Conservation (phyloP, 2,329 filamentous ascomycete genomes). For the Colletotrichum sansevieriae region DNA sequence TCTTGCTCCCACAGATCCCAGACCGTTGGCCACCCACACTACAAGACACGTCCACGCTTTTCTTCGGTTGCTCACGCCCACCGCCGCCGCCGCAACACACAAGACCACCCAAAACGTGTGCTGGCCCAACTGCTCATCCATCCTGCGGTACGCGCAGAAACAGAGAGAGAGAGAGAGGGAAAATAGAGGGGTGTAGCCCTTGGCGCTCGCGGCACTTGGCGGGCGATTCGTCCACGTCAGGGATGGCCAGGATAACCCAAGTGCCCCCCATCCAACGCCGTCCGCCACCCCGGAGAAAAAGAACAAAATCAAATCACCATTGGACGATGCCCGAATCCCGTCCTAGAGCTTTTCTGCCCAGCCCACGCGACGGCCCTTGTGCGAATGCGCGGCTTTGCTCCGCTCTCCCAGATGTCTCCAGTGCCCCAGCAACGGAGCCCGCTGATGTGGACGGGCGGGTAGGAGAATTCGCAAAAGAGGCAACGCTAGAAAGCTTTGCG, state of each 20-base stretch:
- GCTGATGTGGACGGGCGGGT: slow-evolving; percentile 28
- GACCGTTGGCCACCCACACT: slow-evolving; percentile 13
- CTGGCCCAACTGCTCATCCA: not conserved
- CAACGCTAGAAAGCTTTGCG: too few relatives aligned
- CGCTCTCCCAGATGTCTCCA: not conserved
- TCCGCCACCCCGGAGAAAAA: slow-evolving; percentile 3
- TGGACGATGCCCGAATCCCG: slow-evolving; percentile 10
- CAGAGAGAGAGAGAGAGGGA: not conserved
- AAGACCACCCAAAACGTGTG: not conserved
- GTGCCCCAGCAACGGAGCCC: slow-evolving; percentile 20
- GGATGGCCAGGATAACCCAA: slow-evolving; percentile 15
- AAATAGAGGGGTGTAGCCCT: slow-evolving; percentile 21
- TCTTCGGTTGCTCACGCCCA: not conserved
- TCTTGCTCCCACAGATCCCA: slow-evolving; percentile 19
- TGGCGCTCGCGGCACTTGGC: slow-evolving; percentile 36
- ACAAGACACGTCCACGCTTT: slow-evolving; percentile 3
- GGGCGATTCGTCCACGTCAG: slow-evolving; percentile 39
- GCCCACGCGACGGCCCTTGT: slow-evolving; percentile 13
- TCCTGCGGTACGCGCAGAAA: not conserved
- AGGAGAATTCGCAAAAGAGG: not conserved
- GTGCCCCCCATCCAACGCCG: too few relatives aligned
- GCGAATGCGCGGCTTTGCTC: slow-evolving; percentile 16
- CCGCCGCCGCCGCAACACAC: not conserved
- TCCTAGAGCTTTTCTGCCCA: slow-evolving; percentile 17
- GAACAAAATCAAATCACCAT: slow-evolving; percentile 19